A percentile compares a stretch with the other conserved stretches of the same genome.
These are phyloP conservation scores for Cenococcum geophilum DNA, from an alignment of 495 filamentous ascomycete genomes.

Conservation along the genomic window DNA sequence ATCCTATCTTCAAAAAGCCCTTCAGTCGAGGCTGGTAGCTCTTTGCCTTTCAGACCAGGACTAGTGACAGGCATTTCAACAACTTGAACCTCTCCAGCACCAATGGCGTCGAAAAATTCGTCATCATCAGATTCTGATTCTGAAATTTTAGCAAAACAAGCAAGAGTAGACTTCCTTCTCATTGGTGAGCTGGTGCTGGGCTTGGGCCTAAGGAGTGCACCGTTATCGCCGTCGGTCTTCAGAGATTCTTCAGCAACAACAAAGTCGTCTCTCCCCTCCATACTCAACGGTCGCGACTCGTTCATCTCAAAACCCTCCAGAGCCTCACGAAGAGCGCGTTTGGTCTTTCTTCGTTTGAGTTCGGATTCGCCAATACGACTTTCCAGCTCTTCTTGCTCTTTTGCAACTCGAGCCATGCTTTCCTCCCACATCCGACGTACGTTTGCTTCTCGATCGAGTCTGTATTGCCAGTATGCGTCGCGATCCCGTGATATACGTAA, in stretches of 20 bases:
- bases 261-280: conserved; percentile 27
- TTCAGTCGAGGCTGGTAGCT: conserved; percentile 34
- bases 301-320: conserved; percentile 57
- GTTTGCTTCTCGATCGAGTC: conserved; percentile 80
- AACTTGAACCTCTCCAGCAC: conserved; percentile 84
- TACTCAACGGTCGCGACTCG: conserved; percentile 33
- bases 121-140: conserved; percentile 69
- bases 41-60: conserved; percentile 39
- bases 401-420: conserved; percentile 89
- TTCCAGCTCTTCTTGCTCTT: conserved; percentile 88
- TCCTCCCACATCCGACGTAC: conserved; percentile 96
- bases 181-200: conserved; percentile 25
- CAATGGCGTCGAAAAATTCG: conserved; percentile 96
- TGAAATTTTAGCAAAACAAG: conserved; percentile 45
- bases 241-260: conserved; percentile 15
- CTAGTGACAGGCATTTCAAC: conserved; percentile 47
- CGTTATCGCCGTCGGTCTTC: neutral
- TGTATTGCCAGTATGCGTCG: conserved; percentile 94
- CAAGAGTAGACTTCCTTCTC: conserved; percentile 53
- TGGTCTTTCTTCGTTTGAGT: conserved; percentile 80
- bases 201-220: conserved; percentile 7
- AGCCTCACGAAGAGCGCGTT: conserved; percentile 81
- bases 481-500: conserved; percentile 87
- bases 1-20: conserved; percentile 47
- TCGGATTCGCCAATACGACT: conserved; percentile 83